Evolutionary conservation across 768 basidiomycete genomes (phyloP).

Genomic region (Boletus reticulatus): DNA sequence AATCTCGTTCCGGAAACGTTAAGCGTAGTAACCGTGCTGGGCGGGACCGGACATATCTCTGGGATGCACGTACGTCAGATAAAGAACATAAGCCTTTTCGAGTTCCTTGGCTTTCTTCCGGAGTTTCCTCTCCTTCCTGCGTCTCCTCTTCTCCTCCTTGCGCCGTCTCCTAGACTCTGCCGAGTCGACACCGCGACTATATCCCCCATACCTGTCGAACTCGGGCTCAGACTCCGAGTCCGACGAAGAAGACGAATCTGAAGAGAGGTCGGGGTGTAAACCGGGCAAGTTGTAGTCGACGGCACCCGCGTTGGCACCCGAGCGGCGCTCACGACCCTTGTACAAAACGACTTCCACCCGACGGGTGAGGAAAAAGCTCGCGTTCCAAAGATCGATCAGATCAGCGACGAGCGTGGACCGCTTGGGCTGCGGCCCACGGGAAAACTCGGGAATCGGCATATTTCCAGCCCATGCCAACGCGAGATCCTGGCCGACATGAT

Average conservation of each 20-base stretch:
- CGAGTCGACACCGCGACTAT: constrained; percentile 46
- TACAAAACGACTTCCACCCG: constrained; percentile 80
- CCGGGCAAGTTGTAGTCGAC: constrained; percentile 54
- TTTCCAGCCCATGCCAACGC: constrained; percentile 75
- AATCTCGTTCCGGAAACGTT: not conserved
- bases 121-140: constrained; percentile 62
- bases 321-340: constrained; percentile 74
- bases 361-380: constrained; percentile 68
- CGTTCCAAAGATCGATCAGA: constrained; percentile 78
- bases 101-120: constrained; percentile 56
- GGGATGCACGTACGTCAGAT: constrained; percentile 50
- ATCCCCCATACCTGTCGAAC: constrained; percentile 40
- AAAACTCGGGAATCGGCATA: constrained; percentile 58
- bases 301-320: constrained; percentile 56
- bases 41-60: constrained; percentile 27
- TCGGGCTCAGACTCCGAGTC: constrained; percentile 45
- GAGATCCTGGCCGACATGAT: constrained; percentile 50
- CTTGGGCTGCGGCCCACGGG: constrained; percentile 49
- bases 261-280: constrained; percentile 42
- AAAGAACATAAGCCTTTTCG: constrained; percentile 63
- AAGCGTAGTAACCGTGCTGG: constrained; percentile 29
- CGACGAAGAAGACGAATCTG: constrained; percentile 37
- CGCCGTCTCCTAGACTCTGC: constrained; percentile 51
- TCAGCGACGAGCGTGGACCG: constrained; percentile 63
- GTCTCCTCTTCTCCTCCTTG: constrained; percentile 58